These are phyloP conservation scores for Fusarium humuli DNA, from an alignment of 2,329 filamentous ascomycete species.

Conservation along the genomic window DNA sequence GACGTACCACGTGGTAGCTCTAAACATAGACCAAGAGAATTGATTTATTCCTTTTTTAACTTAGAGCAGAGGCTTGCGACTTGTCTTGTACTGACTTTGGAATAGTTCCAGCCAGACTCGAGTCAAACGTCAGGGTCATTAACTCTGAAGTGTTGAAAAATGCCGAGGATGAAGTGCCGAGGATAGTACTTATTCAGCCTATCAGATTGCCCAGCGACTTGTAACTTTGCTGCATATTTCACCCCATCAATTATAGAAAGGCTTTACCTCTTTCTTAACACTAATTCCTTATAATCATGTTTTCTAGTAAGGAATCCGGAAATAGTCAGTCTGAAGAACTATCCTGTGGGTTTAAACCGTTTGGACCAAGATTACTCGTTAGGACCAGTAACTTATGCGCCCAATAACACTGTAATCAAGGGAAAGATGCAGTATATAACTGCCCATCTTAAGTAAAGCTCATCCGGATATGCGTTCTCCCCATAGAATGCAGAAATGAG, in stretches of 20 bases:
- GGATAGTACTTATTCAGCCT: neutral
- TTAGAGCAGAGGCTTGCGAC: neutral
- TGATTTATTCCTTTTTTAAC: neutral
- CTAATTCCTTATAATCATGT: too few species aligned
- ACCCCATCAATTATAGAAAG: neutral
- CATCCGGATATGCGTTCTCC: too few species aligned
- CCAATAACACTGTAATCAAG: too few species aligned
- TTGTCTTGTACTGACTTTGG: neutral
- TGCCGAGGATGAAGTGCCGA: neutral
- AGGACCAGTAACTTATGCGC: neutral
- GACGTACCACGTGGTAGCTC: neutral
- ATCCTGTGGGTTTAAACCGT: too few species aligned
- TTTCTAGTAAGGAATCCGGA: fast-evolving
- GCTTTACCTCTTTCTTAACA: fast-evolving
- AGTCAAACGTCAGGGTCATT: neutral
- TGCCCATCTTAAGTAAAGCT: too few species aligned
- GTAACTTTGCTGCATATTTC: neutral
- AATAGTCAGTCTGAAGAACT: too few species aligned
- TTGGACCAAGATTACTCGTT: fast-evolving
- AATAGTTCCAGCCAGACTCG: neutral
- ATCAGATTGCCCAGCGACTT: neutral
- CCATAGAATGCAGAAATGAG: too few species aligned
- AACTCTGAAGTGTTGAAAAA: neutral
- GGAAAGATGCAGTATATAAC: fast-evolving
- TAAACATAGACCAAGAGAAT: neutral